A percentile compares a stretch with the other conserved stretches of the same genome.
phyloP scores from a whole-genome alignment of 2,329 filamentous ascomycete genomes.

The Apiospora malaysiana region DNA sequence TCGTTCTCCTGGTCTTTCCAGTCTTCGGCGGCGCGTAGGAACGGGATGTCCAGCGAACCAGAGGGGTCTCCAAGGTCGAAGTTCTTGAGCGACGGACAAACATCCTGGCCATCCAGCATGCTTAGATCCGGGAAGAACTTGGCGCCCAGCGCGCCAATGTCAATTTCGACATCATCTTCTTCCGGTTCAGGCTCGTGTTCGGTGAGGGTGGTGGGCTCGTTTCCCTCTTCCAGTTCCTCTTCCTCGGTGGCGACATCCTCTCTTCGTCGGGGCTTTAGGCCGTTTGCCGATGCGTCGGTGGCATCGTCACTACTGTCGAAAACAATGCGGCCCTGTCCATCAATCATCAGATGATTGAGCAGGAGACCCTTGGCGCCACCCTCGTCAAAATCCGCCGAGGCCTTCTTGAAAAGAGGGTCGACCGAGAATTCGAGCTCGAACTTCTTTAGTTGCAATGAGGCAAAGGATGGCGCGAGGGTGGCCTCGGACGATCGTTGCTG shows the following conservation, averaged over 20 bases:
- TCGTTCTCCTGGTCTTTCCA: conserved; percentile 76
- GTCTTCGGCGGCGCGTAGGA: conserved; percentile 87
- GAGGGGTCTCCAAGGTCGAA: conserved; percentile 90
- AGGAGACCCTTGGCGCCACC: conserved; percentile 94
- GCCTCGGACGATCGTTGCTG: conserved; percentile 83
- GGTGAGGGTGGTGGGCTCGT: conserved; percentile 42
- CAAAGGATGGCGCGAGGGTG: conserved; percentile 89
- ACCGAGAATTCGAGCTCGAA: conserved; percentile 97
- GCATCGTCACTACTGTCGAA: conserved; percentile 97
- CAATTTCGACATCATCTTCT: conserved; percentile 73
- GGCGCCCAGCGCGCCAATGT: conserved; percentile 74
- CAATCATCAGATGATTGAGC: conserved; percentile 96
- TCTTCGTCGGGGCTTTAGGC: conserved; percentile 45
- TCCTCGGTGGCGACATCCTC: conserved; percentile 45
- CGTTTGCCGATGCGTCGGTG: conserved; percentile 54
- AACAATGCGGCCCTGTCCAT: conserved; percentile 88
- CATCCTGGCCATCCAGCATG: conserved; percentile 81
- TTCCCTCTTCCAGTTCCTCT: conserved; percentile 46
- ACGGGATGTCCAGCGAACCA: conserved; percentile 86
- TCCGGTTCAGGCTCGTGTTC: conserved; percentile 52
- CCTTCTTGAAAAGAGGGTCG: conserved; percentile 98
- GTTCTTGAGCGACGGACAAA: conserved; percentile 92
- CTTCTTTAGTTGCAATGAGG: conserved; percentile 90
- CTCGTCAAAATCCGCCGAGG: conserved; percentile 97
- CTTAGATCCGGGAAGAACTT: conserved; percentile 87